Base-by-base conservation (phyloP, 148 eudicot species). In the Amaranthus cruentus region DNA sequence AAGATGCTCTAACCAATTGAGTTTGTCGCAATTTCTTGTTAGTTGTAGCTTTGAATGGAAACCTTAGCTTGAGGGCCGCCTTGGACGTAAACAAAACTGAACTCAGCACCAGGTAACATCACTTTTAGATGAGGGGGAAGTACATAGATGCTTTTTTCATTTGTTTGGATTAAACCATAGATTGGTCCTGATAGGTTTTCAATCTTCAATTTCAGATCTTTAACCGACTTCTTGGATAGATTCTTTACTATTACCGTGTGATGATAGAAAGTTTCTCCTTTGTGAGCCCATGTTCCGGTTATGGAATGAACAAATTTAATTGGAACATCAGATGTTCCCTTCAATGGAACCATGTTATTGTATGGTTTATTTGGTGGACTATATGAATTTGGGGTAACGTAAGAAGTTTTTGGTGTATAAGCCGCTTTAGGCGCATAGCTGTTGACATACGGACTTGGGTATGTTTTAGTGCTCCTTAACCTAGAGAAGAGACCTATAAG, bases 11-110 rank as follows among this genome's bases (percentile, higher is more conserved):
- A n/a, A 10, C 48, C 44, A 9, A 62, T 62, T 28, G 38, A 28
- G 48, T 9, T 62, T 48, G 11, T 4, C 66, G 42, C 48, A 4
- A 57, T 59, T 62, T 6, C 2, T 42, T 43, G 5, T 67, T 62
- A 79, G 51, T 91, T 78, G 86, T 84, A 91, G 83, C 87, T 83
- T 55, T 74, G 82, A 13, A 91, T 73, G 0, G 81, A 81, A 66
- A 91, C 79, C 84, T 85, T 83, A 53, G 97, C 96, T 79, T 91
- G 97, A 4, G 95, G 87, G 6, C 97, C 98, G 28, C 91, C 96
- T 83, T 89, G 98, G 62, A 94, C 74, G 70, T 94, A 94, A 56
- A 94, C 86, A 69, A 94, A 88, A 62, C 38, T 80, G 78, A 84
- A 87, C 48, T 89, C 86, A 0, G 84, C 81, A 60, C 88, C 88